These are phyloP conservation scores for Yarrowia sp. DNA, from an alignment of 805 yeast species.

Conservation along the genomic window DNA sequence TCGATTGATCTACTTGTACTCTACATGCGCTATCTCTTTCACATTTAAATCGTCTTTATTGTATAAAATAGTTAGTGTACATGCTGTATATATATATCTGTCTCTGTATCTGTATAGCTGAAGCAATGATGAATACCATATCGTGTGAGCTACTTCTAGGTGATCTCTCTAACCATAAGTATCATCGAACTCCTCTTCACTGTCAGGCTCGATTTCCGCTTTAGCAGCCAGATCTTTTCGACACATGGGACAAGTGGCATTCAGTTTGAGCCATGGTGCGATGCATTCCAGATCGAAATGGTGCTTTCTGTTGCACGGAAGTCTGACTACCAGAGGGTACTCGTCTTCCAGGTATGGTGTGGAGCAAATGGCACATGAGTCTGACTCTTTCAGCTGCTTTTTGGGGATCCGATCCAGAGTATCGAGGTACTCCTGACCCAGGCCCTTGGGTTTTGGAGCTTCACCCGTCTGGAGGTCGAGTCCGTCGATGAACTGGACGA, in stretches of 20 bases:
- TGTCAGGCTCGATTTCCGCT: conserved; percentile 52
- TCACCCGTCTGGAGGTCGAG: conserved; percentile 23
- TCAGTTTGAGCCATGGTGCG: conserved; percentile 80
- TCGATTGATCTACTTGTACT: no score
- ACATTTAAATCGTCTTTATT: not conserved
- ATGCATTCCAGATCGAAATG: conserved; percentile 88
- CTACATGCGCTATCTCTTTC: not conserved
- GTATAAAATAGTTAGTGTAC: conserved; percentile 33
- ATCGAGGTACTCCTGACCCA: conserved; percentile 68
- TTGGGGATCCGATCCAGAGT: conserved; percentile 73
- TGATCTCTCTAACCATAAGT: conserved; percentile 65
- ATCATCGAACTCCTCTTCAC: conserved; percentile 70
- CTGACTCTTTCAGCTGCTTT: conserved; percentile 53
- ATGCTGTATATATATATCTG: conserved; percentile 13
- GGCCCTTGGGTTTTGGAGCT: conserved; percentile 27
- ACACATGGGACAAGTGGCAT: conserved; percentile 78
- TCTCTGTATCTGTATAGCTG: not conserved
- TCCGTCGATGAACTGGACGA: conserved; percentile 35
- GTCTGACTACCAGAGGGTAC: conserved; percentile 77
- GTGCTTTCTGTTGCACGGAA: conserved; percentile 74
- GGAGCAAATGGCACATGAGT: conserved; percentile 87
- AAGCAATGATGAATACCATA: no score
- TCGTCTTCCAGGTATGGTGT: conserved; percentile 71
- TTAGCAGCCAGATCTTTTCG: conserved; percentile 69
- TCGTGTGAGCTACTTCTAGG: not conserved